Base-by-base conservation (phyloP, 306 rosid genomes). In the Quercus engelmannii region DNA sequence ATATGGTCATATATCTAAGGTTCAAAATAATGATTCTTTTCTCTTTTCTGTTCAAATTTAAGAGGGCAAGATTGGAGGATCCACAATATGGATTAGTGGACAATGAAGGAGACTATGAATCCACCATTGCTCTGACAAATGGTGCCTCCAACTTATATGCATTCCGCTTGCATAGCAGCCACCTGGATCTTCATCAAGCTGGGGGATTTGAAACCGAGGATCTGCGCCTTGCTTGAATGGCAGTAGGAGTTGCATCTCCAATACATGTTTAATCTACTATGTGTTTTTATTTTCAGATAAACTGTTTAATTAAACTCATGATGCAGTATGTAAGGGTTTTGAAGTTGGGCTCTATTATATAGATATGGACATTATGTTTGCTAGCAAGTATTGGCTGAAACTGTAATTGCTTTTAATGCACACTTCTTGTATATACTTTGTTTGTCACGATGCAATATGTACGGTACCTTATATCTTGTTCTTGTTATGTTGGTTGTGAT, bases 41-140 rank as follows among this genome's bases (percentile, higher is more conserved):
- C 14, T 28, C 26, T 68, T 70, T 76, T 56, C 43, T 73, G 61
- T 57, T 69, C 55, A 70, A 41, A 15, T 10, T 52, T 5, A 74
- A 92, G 91, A 88, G 85, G 85, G 91, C 81, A 65, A 79, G 80
- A 58, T 76, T 74, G 61, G 91, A 89, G 91, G 90, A 91, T 87
- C 90, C 96, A 62, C 90, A 86, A 17, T 88, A 80, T n/a, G 74
- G 87, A 20, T 14, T 82, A 14, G 87, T 88, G 87, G 88, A 86
- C 51, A 80, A 89, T 51, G 83, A 76, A 5, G 89, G 82, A 79
- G 96, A 85, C 4, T 73, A 70, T 46, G 95, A 89, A 85, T 80
- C 88, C 71, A 89, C 83, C 18, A 74, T 84, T 70, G 88, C 90
- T 51, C 17, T 84, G 55, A 87, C 89, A 51, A 90, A 89, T 59